Percentiles rank a stretch among this genome's conserved stretches.
phyloP scores from a whole-genome alignment of 164 flowering plant species.

The Kingdonia uniflora region DNA sequence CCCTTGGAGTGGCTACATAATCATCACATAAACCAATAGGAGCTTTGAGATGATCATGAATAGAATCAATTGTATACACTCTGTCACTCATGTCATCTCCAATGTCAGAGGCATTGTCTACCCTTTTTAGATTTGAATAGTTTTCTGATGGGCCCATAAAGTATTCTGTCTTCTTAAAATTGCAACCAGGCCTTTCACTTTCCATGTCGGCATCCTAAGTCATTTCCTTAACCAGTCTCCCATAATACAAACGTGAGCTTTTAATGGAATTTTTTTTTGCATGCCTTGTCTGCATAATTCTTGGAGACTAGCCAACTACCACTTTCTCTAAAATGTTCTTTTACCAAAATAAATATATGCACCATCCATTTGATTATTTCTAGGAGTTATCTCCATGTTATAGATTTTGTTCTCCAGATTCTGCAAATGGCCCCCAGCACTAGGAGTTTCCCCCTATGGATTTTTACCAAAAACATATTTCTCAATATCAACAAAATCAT shows the following conservation, averaged over 20 bases:
- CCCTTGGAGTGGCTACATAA: no score
- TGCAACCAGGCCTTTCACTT: slow-evolving; percentile 32
- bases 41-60: slow-evolving; percentile 44
- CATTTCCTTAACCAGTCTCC: slow-evolving; percentile 29
- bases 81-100: no score
- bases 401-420: no score
- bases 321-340: slow-evolving; percentile 49
- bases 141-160: slow-evolving; percentile 31
- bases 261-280: slow-evolving; percentile 44
- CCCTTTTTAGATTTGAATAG: slow-evolving; percentile 24
- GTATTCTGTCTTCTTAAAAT: no score
- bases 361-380: no score
- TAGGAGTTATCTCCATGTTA: no score
- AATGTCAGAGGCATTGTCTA: slow-evolving; percentile 44
- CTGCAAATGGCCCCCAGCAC: no score
- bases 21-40: no score
- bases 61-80: slow-evolving; percentile 82
- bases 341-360: slow-evolving; percentile 46
- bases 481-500: no score
- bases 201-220: slow-evolving; percentile 26
- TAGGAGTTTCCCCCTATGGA: slow-evolving; percentile 31
- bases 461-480: no score
- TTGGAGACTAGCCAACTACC: no score
- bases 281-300: slow-evolving; percentile 32
- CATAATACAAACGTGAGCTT: slow-evolving; percentile 34